These are phyloP conservation scores for Claviceps quebecensis DNA, from an alignment of 2,329 filamentous ascomycete genomes.

Conservation along the genomic window DNA sequence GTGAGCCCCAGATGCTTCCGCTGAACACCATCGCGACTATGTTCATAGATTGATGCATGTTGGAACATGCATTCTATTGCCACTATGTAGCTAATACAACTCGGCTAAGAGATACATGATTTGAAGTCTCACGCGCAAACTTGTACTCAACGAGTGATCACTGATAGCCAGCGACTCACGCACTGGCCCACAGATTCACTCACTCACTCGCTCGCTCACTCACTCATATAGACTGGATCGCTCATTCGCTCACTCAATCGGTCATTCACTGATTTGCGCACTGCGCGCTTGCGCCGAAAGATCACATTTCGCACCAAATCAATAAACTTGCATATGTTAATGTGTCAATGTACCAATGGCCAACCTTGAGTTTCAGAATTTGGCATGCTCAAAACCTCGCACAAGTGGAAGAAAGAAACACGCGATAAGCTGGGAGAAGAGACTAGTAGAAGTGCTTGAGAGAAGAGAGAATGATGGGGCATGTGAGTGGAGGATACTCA, in stretches of 20 bases:
- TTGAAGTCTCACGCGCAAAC: neutral
- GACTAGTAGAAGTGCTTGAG: neutral
- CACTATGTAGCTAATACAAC: neutral
- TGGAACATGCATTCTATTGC: neutral
- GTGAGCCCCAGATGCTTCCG: neutral
- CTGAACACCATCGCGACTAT: too few species aligned
- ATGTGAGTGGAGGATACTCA: neutral
- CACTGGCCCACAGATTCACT: neutral
- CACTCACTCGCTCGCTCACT: neutral
- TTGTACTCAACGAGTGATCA: neutral
- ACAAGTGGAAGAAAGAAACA: neutral
- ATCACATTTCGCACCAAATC: neutral
- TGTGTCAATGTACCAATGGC: neutral
- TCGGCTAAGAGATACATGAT: neutral
- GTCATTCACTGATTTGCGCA: neutral
- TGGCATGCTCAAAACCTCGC: neutral
- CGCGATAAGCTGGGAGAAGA: neutral
- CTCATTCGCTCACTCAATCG: neutral
- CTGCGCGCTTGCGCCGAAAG: neutral
- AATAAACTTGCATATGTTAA: neutral
- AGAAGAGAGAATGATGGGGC: neutral
- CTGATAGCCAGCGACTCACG: neutral
- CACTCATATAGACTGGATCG: neutral
- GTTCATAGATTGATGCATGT: neutral
- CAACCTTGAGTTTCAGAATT: neutral